Evolutionary conservation across 2,329 filamentous ascomycete genomes (phyloP).

Genomic region (Scedosporium apiospermum): DNA sequence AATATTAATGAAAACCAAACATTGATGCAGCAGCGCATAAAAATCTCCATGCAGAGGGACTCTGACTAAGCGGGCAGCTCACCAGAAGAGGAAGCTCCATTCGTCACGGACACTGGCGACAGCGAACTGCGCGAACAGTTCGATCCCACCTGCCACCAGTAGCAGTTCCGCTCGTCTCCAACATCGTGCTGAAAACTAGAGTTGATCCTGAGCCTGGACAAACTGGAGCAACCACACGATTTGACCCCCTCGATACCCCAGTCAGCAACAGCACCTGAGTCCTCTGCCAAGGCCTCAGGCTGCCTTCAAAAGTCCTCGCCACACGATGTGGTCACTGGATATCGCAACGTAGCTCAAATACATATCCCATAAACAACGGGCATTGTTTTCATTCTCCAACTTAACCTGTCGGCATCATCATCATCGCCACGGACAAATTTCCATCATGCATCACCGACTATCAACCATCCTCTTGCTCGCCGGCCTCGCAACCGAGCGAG

Average conservation of each 20-base stretch:
- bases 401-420: not conserved
- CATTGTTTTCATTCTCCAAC: not conserved
- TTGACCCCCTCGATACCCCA: not conserved
- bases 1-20: no score
- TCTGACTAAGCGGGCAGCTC: not conserved
- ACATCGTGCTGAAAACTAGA: not conserved
- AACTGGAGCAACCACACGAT: not conserved
- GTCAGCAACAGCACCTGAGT: not conserved
- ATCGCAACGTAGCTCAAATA: not conserved
- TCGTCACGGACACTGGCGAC: not conserved
- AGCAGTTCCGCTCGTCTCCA: not conserved
- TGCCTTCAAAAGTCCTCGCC: not conserved
- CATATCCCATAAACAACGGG: not conserved
- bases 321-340: not conserved
- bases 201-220: not conserved
- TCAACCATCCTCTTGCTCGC: not conserved
- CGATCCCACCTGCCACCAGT: not conserved
- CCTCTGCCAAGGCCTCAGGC: not conserved
- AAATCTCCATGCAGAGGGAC: no score
- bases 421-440: not conserved
- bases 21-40: no score
- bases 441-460: constrained; percentile 37
- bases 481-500: not conserved
- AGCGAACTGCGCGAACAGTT: not conserved
- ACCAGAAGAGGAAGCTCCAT: not conserved